Percentiles rank a stretch among this genome's conserved stretches.
phyloP scores from a whole-genome alignment of 176 grass and related monocot species.

The Panicum miliaceum region DNA sequence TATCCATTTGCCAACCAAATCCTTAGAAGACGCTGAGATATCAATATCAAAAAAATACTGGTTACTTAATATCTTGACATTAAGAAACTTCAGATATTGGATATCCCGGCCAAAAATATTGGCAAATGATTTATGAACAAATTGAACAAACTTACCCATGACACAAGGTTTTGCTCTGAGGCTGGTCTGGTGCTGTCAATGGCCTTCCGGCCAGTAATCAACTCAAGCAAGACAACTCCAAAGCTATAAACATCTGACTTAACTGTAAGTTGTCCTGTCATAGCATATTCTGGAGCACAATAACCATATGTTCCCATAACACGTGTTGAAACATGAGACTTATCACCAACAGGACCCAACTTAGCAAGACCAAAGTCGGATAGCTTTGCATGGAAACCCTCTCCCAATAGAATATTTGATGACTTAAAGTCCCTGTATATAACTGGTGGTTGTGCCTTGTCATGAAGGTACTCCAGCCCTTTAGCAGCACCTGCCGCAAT shows the following conservation, averaged over 20 bases:
- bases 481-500: constrained; percentile 90
- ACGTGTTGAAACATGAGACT: constrained; percentile 95
- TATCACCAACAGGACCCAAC: constrained; percentile 87
- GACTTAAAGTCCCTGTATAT: constrained; percentile 98
- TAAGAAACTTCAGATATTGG: neutral
- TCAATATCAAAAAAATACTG: neutral
- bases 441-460: constrained; percentile 79
- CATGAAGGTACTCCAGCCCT: constrained; percentile 93
- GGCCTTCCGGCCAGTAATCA: constrained; percentile 83
- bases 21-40: constrained; percentile 1
- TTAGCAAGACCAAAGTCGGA: constrained; percentile 97
- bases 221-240: constrained; percentile 88
- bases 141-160: constrained; percentile 67
- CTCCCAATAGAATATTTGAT: constrained; percentile 82
- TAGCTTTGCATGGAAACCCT: constrained; percentile 82
- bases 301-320: constrained; percentile 98
- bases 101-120: neutral
- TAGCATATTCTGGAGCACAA: constrained; percentile 93
- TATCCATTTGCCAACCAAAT: constrained; percentile 25
- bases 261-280: constrained; percentile 86
- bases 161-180: constrained; percentile 81
- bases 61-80: neutral
- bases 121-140: constrained; percentile 22
- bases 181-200: constrained; percentile 65
- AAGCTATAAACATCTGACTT: constrained; percentile 93